A percentile compares a stretch with the other conserved stretches of the same genome.
Conservation (phyloP, 305 asterid genomes). For the Solanum chacoense region DNA sequence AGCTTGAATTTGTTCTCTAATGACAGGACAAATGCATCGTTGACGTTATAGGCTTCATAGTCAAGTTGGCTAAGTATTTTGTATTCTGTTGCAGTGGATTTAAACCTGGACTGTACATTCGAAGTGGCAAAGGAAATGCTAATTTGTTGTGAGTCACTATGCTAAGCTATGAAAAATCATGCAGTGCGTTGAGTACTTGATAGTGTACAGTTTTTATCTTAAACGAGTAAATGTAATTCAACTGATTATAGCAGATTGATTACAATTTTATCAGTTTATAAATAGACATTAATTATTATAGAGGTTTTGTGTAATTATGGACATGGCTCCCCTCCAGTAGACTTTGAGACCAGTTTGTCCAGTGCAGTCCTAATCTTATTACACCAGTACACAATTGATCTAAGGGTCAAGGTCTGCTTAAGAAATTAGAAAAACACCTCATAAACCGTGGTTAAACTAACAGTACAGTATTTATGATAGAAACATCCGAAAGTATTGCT, state of each 20-base stretch:
- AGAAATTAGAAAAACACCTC: neutral
- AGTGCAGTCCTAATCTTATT: neutral
- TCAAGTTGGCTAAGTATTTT: neutral
- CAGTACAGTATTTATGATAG: neutral
- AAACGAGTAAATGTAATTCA: neutral
- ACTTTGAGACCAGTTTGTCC: neutral
- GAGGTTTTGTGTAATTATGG: neutral
- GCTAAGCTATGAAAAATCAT: neutral
- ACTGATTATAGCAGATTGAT: neutral
- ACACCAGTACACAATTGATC: neutral
- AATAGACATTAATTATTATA: neutral
- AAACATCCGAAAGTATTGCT: neutral
- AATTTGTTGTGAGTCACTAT: neutral
- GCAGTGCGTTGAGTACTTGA: neutral
- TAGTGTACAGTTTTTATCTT: neutral
- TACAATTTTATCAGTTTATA: neutral
- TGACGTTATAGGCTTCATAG: neutral
- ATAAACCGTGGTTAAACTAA: neutral
- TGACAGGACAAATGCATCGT: neutral
- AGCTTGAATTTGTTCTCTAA: slow-evolving; percentile 2
- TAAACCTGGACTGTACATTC: neutral
- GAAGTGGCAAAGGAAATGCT: neutral
- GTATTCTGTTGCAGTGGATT: neutral
- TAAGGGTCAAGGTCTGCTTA: neutral
- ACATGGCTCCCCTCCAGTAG: neutral